These are phyloP conservation scores for Epichloe sibirici DNA, from an alignment of 2,329 filamentous ascomycete genomes.

Conservation along the genomic window DNA sequence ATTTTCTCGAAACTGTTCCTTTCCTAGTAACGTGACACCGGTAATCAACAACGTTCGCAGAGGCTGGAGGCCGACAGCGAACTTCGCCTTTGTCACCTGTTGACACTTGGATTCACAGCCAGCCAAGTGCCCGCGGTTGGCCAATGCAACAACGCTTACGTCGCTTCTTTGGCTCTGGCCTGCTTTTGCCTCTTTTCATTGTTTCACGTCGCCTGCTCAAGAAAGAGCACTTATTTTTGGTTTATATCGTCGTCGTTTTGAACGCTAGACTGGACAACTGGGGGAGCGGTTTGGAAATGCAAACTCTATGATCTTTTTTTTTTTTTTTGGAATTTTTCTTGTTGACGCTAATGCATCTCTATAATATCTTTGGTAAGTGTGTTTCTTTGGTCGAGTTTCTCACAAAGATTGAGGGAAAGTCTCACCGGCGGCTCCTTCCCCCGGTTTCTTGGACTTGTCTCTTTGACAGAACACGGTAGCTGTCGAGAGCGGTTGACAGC, in stretches of 20 bases:
- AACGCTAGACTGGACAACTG: neutral
- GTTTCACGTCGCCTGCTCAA: neutral
- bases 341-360: neutral
- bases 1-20: neutral
- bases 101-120: neutral
- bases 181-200: neutral
- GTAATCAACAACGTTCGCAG: neutral
- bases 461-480: neutral
- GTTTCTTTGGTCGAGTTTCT: neutral
- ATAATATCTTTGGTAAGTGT: neutral
- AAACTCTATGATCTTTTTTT: neutral
- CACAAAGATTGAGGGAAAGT: neutral
- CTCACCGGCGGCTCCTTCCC: slow-evolving; percentile 2
- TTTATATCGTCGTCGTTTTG: neutral
- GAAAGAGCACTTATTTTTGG: neutral
- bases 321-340: neutral
- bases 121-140: neutral
- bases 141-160: neutral
- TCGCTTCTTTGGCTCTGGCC: neutral
- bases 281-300: neutral
- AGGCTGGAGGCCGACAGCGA: neutral
- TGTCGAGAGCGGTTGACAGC: neutral
- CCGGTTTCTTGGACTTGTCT: neutral
- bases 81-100: slow-evolving; percentile 1
- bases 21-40: neutral